A percentile compares a stretch with the other conserved stretches of the same genome.
These are phyloP conservation scores for Nakazawaea holstii DNA, from an alignment of 805 yeast genomes.

Conservation along the genomic window DNA sequence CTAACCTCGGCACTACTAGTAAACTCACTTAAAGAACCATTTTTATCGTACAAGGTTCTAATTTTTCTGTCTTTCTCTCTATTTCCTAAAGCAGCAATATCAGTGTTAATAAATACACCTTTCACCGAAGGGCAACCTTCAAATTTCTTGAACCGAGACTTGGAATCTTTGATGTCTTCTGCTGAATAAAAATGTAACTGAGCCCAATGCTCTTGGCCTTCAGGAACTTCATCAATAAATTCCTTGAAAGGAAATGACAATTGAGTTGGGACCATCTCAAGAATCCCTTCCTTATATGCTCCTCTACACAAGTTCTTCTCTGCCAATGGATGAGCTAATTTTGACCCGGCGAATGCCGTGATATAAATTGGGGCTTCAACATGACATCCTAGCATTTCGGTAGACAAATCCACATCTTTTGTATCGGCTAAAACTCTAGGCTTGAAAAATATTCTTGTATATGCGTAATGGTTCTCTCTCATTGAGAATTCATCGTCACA, in stretches of 20 bases:
- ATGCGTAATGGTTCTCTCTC: slow-evolving; percentile 83
- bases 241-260: slow-evolving; percentile 81
- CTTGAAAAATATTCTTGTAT: slow-evolving; percentile 77
- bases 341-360: slow-evolving; percentile 87
- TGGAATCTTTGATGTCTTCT: slow-evolving; percentile 56
- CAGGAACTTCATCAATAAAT: slow-evolving; percentile 54
- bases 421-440: slow-evolving; percentile 81
- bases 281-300: slow-evolving; percentile 54
- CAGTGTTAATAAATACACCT: slow-evolving; percentile 80
- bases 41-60: slow-evolving; percentile 47
- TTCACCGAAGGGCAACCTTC: slow-evolving; percentile 49
- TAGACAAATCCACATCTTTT: slow-evolving; percentile 47
- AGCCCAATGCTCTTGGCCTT: slow-evolving; percentile 69
- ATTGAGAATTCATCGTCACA: slow-evolving; percentile 83
- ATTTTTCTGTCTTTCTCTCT: slow-evolving; percentile 80
- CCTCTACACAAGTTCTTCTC: slow-evolving; percentile 75
- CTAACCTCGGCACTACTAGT: slow-evolving; percentile 41
- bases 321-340: slow-evolving; percentile 82
- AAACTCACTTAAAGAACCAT: slow-evolving; percentile 24
- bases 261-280: slow-evolving; percentile 84
- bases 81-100: slow-evolving; percentile 79
- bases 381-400: slow-evolving; percentile 63
- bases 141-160: slow-evolving; percentile 51
- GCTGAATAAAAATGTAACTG: slow-evolving; percentile 67
- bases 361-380: slow-evolving; percentile 75